Evolutionary conservation across 208 protist species (phyloP).

Genomic region (Leishmania gerbilli): DNA sequence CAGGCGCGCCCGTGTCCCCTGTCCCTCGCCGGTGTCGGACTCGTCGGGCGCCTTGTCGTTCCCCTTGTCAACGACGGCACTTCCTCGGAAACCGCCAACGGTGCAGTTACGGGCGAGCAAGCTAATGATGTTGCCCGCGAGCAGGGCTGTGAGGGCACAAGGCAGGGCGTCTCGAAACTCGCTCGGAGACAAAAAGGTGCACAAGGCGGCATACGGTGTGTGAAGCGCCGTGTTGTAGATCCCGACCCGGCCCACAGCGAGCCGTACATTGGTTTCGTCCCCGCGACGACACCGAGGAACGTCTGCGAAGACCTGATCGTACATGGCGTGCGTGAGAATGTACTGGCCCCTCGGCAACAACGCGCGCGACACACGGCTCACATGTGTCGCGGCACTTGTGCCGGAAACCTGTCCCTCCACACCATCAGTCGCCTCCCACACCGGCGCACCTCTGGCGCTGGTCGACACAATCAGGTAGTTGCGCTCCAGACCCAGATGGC

Average conservation of each 20-base stretch:
- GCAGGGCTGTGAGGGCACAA: constrained; percentile 45
- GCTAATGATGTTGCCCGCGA: constrained; percentile 32
- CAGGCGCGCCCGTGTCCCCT: background rate
- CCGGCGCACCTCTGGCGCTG: background rate
- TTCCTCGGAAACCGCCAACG: background rate
- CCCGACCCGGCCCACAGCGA: constrained; percentile 43
- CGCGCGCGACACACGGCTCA: background rate
- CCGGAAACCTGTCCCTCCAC: background rate
- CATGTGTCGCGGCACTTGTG: background rate
- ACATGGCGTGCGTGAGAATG: constrained; percentile 2
- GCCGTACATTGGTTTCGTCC: constrained; percentile 24
- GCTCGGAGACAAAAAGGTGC: constrained; percentile 43
- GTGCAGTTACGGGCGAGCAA: background rate
- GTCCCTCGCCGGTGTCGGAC: no score
- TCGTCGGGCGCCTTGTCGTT: background rate
- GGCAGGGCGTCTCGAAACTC: constrained; percentile 65
- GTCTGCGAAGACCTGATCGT: constrained; percentile 14
- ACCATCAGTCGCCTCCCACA: background rate
- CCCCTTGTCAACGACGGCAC: background rate
- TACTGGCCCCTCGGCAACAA: background rate
- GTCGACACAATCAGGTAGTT: constrained; percentile 16
- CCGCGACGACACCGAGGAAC: constrained; percentile 14
- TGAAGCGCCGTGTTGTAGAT: constrained; percentile 62
- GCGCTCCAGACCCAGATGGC: constrained; percentile 18
- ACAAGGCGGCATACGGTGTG: constrained; percentile 44